Base-by-base conservation (phyloP, 768 basidiomycete species). In the Pisolithus marmoratus region DNA sequence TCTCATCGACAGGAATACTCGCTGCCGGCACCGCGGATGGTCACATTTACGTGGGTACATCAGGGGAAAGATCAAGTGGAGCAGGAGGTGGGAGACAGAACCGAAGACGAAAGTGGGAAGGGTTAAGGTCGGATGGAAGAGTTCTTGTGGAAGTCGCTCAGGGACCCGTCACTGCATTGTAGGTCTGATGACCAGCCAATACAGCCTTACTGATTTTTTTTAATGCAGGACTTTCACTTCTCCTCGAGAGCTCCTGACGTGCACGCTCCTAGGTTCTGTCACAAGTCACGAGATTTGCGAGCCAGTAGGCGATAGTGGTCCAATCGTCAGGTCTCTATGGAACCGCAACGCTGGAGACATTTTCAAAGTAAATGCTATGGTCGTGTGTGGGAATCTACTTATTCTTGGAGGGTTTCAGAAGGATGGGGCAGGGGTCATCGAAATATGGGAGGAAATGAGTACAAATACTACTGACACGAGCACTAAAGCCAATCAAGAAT, bases 21-120 rank as follows among this genome's bases (percentile, higher is more conserved):
- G 87, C 82, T 14, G 85, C 81, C 6, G 83, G 86, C 5, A 86
- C 83, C 1, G 90, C 87, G 8, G 87, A 91, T 61, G 90, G 90
- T 4, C 79, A 80, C 37, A 60, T 91, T 5, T 82, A 81, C 73
- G 58, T 90, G 23, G 86, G 87, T 12, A 75, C 76, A 9, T 81
- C 87, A 3, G 87, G 85, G 6, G 83, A 84, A 61, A 86, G 80
- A 60, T 48, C 51, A 31, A 56, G 52, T 7, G 54, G 54, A 19
- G 47, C 51, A 37, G 40, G 57, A 14, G 27, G 49, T 22, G 61
- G 61, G 38, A 69, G 74, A 61, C 84, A 81, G 68, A 81, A 78
- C 60, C 71, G 76, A 53, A 72, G 72, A 34, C 78, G 81, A 52
- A 86, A 80, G 59, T 92, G 90, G 89, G 79, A 82, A 54, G 90